Evolutionary conservation across 805 yeast species (phyloP).

Genomic region (Candida sonorensis): DNA sequence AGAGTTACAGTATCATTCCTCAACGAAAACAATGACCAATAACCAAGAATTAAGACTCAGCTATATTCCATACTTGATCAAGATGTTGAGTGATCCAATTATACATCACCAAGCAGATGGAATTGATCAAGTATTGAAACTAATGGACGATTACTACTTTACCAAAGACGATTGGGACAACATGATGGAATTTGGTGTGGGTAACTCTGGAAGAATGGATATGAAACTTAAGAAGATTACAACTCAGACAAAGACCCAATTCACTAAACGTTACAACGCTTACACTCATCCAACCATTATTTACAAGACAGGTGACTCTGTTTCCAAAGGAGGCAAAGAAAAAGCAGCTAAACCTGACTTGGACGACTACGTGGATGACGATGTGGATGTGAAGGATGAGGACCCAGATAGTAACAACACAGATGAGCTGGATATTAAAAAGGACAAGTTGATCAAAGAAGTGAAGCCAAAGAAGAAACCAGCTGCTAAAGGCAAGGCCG

Average conservation of each 20-base stretch:
- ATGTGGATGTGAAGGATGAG: constrained; percentile 30
- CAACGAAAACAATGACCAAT: constrained; percentile 73
- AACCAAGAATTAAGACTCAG: constrained; percentile 68
- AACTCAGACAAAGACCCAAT: constrained; percentile 73
- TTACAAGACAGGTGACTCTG: constrained; percentile 62
- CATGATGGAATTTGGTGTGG: constrained; percentile 77
- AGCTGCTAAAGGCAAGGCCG: not conserved
- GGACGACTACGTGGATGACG: constrained; percentile 67
- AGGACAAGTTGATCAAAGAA: constrained; percentile 59
- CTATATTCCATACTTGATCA: constrained; percentile 60
- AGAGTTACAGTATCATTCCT: constrained; percentile 82
- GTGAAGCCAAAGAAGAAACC: constrained; percentile 26
- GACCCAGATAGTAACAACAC: constrained; percentile 36
- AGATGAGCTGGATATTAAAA: constrained; percentile 43
- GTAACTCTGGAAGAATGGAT: constrained; percentile 37
- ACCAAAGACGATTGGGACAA: constrained; percentile 92
- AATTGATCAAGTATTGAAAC: constrained; percentile 53
- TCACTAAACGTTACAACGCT: constrained; percentile 79
- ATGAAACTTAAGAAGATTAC: constrained; percentile 53
- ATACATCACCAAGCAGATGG: constrained; percentile 52
- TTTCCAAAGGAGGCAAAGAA: constrained; percentile 30
- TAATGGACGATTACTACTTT: constrained; percentile 79
- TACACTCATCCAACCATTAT: constrained; percentile 79
- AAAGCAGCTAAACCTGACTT: constrained; percentile 43
- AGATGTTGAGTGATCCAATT: constrained; percentile 54